Percentiles rank a stretch among this genome's conserved stretches.
phyloP scores from a whole-genome alignment of 495 filamentous ascomycete species.

The Tuber microsphaerosporum region DNA sequence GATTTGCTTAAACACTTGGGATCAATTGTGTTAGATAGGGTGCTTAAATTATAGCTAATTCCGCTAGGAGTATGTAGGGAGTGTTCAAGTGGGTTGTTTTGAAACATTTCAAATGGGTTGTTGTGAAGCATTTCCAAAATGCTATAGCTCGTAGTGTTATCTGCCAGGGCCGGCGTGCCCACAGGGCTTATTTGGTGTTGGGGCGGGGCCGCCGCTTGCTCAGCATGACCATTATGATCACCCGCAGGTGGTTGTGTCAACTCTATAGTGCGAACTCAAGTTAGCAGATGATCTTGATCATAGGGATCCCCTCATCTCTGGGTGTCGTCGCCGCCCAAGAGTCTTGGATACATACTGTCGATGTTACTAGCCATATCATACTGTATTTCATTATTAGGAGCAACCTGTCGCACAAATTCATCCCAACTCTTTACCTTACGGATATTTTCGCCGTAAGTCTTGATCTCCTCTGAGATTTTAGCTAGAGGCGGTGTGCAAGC shows the following conservation, averaged over 20 bases:
- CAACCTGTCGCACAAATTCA: neutral
- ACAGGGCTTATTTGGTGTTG: no score
- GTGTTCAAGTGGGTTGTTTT: neutral
- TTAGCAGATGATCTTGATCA: neutral
- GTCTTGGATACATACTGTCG: neutral
- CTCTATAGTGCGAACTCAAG: neutral
- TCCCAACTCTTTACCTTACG: neutral
- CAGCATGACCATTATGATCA: neutral
- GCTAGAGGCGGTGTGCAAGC: neutral
- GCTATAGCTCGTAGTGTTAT: no score
- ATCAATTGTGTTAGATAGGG: neutral
- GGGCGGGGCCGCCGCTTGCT: neutral
- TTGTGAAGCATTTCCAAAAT: no score
- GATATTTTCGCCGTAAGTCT: neutral
- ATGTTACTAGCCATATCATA: neutral
- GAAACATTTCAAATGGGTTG: no score
- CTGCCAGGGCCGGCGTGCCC: no score
- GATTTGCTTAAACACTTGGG: neutral
- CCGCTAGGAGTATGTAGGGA: accelerated
- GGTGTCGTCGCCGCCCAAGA: neutral
- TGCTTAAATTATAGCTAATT: neutral
- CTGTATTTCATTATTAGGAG: neutral
- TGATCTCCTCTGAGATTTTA: neutral
- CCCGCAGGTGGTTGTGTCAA: neutral
- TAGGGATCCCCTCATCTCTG: neutral